Evolutionary conservation across 2,329 filamentous ascomycete genomes (phyloP), one percentile per base, ranked within the genome.

Genomic region (Rhynchosporium agropyri): DNA sequence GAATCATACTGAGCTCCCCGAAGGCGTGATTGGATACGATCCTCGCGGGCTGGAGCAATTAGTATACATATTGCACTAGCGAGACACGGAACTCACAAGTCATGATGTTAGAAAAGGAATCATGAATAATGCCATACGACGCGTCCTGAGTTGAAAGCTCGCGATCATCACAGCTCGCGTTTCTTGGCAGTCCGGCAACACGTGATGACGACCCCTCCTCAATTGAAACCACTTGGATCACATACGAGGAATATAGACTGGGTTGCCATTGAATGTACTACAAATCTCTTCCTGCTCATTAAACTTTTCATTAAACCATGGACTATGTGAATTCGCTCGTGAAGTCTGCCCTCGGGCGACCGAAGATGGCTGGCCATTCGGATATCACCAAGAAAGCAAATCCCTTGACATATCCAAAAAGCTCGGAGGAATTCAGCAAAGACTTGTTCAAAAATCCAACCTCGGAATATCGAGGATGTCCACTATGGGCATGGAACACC

Each of bases 1-100:
- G 8, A 20, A 38, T 74, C 82, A 68, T 79, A 87, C 85, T 84
- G 83, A 48, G 85, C 85, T 65, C 86, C 86, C 65, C 86, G 84
- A 73, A 89, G 82, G 72, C 86, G 85, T 76, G 86, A 81, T 66
- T 85, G 84, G 77, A 88, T 81, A 71, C 84, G 84, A 73, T 86
- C 84, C 69, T 84, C 83, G 68, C 85, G 84, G 71, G 79, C 81
- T 84, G 42, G 28, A 49, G 60, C 45, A 4, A 43, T 69, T 65
- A 69, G 67, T 53, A 64, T 38, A 59, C 8, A 29, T 10, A 13
- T 3, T 33, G 46, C 57, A 26, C 4, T 4, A 13, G 54, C 48
- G 9, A 2, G 45, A 20, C 45, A 31, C 5, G 42, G 26, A 28
- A 61, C 67, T 60, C 62, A 70, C 68, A 66, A 40, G 63, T 63